phyloP scores from a whole-genome alignment of 352 stramenopile species.

The Blastocystis sp. region DNA sequence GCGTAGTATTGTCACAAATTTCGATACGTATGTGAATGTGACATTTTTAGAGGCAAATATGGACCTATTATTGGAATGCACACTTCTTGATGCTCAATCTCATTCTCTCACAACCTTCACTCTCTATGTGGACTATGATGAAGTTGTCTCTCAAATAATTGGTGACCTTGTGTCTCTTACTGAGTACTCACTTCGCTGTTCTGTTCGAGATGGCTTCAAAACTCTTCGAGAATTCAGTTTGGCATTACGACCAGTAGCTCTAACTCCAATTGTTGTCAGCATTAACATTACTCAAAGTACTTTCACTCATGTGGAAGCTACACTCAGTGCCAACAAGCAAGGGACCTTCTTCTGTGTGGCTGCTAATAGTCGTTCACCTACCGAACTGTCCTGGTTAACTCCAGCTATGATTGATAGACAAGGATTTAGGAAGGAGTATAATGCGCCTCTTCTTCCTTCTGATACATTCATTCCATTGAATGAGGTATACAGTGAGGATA shows the following conservation, averaged over 20 bases:
- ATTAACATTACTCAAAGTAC: not conserved
- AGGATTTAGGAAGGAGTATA: not conserved
- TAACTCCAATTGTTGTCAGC: not conserved
- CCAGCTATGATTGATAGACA: not conserved
- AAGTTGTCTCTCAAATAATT: not conserved
- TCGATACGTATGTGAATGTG: constrained; percentile 32
- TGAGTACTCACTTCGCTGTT: constrained; percentile 1
- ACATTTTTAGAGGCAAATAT: constrained; percentile 32
- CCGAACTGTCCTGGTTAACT: not conserved
- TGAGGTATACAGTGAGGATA: not conserved
- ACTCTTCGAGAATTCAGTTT: not conserved
- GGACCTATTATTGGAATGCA: constrained; percentile 37
- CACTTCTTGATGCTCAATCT: not conserved
- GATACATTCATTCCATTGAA: not conserved
- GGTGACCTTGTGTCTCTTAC: not conserved
- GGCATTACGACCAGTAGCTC: not conserved
- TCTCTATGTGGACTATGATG: not conserved
- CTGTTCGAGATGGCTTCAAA: constrained; percentile 30
- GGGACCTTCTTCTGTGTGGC: constrained; percentile 15
- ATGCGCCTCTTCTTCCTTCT: not conserved
- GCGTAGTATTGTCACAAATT: constrained; percentile 8
- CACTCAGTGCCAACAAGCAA: constrained; percentile 22
- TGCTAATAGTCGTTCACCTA: not conserved
- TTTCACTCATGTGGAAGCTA: not conserved
- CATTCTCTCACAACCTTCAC: not conserved